Percentiles rank a stretch among this genome's conserved stretches.
phyloP scores from a whole-genome alignment of 805 yeast species.

The Yamadazyma insecticola region DNA sequence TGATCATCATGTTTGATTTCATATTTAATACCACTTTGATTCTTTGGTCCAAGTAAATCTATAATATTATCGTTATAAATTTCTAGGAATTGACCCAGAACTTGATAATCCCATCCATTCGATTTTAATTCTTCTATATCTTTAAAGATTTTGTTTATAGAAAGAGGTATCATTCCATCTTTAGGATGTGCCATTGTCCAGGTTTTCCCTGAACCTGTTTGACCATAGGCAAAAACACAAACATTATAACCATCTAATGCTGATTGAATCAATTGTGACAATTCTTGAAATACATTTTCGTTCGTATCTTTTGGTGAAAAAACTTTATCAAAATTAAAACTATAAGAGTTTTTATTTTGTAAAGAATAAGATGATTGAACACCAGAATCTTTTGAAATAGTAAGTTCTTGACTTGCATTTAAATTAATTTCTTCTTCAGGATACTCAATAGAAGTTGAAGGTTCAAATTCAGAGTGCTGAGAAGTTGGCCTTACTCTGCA shows the following conservation, averaged over 20 bases:
- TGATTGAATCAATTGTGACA: conserved; percentile 76
- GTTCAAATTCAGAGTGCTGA: conserved; percentile 2
- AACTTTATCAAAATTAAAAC: conserved; percentile 73
- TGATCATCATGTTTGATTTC: conserved; percentile 70
- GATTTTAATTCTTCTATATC: conserved; percentile 44
- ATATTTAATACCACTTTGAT: conserved; percentile 32
- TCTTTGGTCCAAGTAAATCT: conserved; percentile 49
- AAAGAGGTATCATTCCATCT: conserved; percentile 80
- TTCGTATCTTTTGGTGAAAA: conserved; percentile 56
- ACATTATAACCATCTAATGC: conserved; percentile 85
- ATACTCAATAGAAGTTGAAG: conserved; percentile 13
- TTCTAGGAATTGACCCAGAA: conserved; percentile 78
- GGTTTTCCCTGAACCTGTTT: conserved; percentile 94
- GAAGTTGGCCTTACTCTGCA: conserved; percentile 72
- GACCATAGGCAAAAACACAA: conserved; percentile 95
- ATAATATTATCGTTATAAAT: conserved; percentile 80
- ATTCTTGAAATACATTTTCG: conserved; percentile 69
- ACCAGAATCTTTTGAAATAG: conserved; percentile 17
- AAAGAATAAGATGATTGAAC: conserved; percentile 6
- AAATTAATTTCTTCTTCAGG: conserved; percentile 27
- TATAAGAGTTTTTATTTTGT: conserved; percentile 11
- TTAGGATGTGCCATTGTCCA: conserved; percentile 71
- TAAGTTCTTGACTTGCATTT: conserved; percentile 31
- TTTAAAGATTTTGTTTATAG: conserved; percentile 65
- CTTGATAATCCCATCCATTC: conserved; percentile 58